Conservation (phyloP, 192 early-diverging fungal species). For the Jimgerdemannia flammicorona region DNA sequence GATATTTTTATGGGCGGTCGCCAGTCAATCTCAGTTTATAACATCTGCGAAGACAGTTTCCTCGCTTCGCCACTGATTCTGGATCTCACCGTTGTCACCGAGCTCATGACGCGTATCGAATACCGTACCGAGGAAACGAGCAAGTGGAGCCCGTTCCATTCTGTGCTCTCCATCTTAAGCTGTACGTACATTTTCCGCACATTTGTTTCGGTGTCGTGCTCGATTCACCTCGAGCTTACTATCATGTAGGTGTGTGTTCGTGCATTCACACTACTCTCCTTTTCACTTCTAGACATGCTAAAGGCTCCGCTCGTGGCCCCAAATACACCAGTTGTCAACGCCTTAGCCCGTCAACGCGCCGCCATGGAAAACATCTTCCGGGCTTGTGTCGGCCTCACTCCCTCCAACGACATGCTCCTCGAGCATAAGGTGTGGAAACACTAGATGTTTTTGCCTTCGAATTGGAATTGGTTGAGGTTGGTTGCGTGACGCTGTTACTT, state of each 20-base stretch:
- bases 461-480: too few species aligned
- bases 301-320: conserved; percentile 95
- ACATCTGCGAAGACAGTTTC: conserved; percentile 99
- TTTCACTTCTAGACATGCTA: conserved; percentile 68
- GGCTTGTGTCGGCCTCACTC: conserved; percentile 92
- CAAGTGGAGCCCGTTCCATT: conserved; percentile 85
- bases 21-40: conserved; percentile 96
- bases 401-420: conserved; percentile 96
- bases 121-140: conserved; percentile 79
- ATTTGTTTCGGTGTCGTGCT: background rate
- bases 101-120: conserved; percentile 95
- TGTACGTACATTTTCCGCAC: conserved; percentile 16
- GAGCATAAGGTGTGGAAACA: conserved; percentile 73
- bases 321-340: conserved; percentile 95
- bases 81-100: conserved; percentile 92
- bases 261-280: conserved; percentile 24
- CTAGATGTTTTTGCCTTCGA: background rate
- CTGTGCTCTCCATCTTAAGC: conserved; percentile 86
- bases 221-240: background rate
- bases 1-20: conserved; percentile 99
- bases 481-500: too few species aligned
- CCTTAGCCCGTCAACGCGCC: conserved; percentile 89
- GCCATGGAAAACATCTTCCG: conserved; percentile 98
- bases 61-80: conserved; percentile 97
- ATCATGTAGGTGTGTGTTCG: background rate